Conservation (phyloP, 768 basidiomycete species). For the Trametes villosa region DNA sequence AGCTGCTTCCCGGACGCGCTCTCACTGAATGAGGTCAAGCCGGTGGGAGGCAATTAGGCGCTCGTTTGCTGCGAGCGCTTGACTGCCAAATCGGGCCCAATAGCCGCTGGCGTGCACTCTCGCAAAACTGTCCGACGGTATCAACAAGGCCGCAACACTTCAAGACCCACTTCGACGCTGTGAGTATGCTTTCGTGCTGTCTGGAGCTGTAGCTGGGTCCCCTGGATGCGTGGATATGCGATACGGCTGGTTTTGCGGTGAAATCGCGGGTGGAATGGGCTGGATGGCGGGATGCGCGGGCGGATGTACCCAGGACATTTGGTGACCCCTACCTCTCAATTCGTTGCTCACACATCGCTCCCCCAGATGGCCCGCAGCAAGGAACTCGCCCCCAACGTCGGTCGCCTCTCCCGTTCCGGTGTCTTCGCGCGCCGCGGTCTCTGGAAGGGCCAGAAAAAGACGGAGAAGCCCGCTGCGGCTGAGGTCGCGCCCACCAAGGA, state of each 20-base stretch:
- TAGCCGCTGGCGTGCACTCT: slow-evolving; percentile 15
- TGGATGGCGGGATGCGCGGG: slow-evolving; percentile 33
- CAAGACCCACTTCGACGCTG: slow-evolving; percentile 46
- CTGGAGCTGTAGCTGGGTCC: slow-evolving; percentile 20
- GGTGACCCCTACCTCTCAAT: slow-evolving; percentile 10
- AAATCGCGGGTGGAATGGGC: slow-evolving; percentile 20
- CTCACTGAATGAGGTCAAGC: neutral
- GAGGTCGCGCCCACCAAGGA: slow-evolving; percentile 68
- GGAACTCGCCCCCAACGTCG: slow-evolving; percentile 81
- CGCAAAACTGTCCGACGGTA: slow-evolving; percentile 25
- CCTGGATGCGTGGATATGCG: slow-evolving; percentile 18
- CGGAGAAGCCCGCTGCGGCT: slow-evolving; percentile 63
- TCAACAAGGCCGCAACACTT: slow-evolving; percentile 35
- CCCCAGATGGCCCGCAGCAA: slow-evolving; percentile 86
- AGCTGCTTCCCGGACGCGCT: neutral
- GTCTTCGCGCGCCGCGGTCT: slow-evolving; percentile 81
- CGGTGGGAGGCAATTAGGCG: slow-evolving; percentile 1
- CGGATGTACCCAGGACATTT: slow-evolving; percentile 26
- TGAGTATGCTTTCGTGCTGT: slow-evolving; percentile 40
- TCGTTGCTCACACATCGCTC: slow-evolving; percentile 21
- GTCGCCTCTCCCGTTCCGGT: slow-evolving; percentile 82
- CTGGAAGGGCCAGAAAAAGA: slow-evolving; percentile 84
- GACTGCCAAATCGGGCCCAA: slow-evolving; percentile 10
- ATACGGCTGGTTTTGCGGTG: slow-evolving; percentile 15
- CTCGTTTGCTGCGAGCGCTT: slow-evolving; percentile 3